Percentiles rank a stretch among this genome's conserved stretches.
Evolutionary conservation across 371 early-diverging fungal genomes (phyloP).

Genomic region (Mortierella sp.): DNA sequence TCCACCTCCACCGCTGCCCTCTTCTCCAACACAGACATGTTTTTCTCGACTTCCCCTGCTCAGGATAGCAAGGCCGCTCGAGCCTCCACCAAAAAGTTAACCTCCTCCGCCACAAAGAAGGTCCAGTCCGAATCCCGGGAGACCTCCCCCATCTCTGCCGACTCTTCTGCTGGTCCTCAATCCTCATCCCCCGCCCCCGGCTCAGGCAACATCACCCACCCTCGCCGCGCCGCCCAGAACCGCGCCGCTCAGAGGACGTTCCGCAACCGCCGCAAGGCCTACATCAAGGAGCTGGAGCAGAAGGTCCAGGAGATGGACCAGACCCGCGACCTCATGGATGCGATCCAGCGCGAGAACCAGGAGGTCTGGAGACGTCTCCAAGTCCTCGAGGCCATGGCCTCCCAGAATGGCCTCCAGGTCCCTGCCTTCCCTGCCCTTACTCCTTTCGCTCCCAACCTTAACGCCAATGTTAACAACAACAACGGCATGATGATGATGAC

Average conservation of each 20-base stretch:
- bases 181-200: background rate
- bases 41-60: slow-evolving; percentile 4
- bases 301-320: slow-evolving; percentile 60
- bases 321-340: slow-evolving; percentile 36
- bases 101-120: slow-evolving; percentile 7
- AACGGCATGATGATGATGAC: slow-evolving; percentile 5
- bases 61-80: slow-evolving; percentile 17
- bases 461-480: slow-evolving; percentile 8
- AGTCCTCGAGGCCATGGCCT: slow-evolving; percentile 27
- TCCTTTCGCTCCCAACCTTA: slow-evolving; percentile 5
- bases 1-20: slow-evolving; percentile 10
- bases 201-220: slow-evolving; percentile 52
- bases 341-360: slow-evolving; percentile 37
- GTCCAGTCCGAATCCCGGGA: slow-evolving; percentile 32
- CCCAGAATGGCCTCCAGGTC: slow-evolving; percentile 20
- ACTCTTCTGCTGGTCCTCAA: background rate
- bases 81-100: slow-evolving; percentile 12
- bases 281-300: slow-evolving; percentile 73
- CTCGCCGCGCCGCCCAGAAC: slow-evolving; percentile 75
- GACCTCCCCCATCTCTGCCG: slow-evolving; percentile 34
- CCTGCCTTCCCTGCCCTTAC: slow-evolving; percentile 32
- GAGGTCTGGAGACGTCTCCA: slow-evolving; percentile 40
- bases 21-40: slow-evolving; percentile 19
- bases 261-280: slow-evolving; percentile 77
- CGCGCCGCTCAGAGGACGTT: slow-evolving; percentile 79